Percentiles rank a stretch among this genome's conserved stretches.
phyloP scores from a whole-genome alignment of 495 filamentous ascomycete genomes.

The Talaromyces thailandensis region DNA sequence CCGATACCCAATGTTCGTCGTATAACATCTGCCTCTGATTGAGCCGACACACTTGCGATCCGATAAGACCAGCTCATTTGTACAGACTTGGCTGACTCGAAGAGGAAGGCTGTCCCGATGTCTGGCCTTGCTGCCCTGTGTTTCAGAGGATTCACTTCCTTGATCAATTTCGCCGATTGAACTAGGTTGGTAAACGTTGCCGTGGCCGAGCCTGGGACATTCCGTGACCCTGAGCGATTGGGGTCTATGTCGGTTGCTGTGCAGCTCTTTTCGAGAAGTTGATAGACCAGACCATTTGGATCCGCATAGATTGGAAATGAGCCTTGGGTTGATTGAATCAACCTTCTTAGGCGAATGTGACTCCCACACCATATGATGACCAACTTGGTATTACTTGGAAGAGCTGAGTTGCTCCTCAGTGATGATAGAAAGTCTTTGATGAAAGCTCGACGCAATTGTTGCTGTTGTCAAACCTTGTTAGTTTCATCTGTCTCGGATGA shows the following conservation, averaged over 20 bases:
- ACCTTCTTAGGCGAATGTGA: conserved; percentile 62
- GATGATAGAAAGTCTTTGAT: not conserved
- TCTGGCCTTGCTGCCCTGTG: conserved; percentile 56
- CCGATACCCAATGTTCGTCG: not conserved
- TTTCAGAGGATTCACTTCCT: conserved; percentile 45
- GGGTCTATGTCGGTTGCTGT: conserved; percentile 18
- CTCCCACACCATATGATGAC: conserved; percentile 71
- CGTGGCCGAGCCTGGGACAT: not conserved
- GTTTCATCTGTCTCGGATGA: not conserved
- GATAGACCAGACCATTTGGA: conserved; percentile 60
- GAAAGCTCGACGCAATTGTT: not conserved
- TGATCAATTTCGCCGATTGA: conserved; percentile 47
- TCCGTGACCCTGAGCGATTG: not conserved
- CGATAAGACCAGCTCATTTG: conserved; percentile 70
- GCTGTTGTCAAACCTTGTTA: not conserved
- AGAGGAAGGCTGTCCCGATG: conserved; percentile 79
- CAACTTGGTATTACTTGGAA: conserved; percentile 54
- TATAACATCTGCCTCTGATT: conserved; percentile 51
- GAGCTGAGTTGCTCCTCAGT: conserved; percentile 10
- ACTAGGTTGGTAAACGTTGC: conserved; percentile 36
- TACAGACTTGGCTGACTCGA: conserved; percentile 33
- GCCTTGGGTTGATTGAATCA: conserved; percentile 52
- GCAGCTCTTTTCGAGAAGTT: conserved; percentile 59
- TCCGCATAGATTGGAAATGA: conserved; percentile 79
- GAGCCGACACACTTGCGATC: conserved; percentile 73